A percentile compares a stretch with the other conserved stretches of the same genome.
Conservation (phyloP, 768 basidiomycete genomes). For the Russula lepida region DNA sequence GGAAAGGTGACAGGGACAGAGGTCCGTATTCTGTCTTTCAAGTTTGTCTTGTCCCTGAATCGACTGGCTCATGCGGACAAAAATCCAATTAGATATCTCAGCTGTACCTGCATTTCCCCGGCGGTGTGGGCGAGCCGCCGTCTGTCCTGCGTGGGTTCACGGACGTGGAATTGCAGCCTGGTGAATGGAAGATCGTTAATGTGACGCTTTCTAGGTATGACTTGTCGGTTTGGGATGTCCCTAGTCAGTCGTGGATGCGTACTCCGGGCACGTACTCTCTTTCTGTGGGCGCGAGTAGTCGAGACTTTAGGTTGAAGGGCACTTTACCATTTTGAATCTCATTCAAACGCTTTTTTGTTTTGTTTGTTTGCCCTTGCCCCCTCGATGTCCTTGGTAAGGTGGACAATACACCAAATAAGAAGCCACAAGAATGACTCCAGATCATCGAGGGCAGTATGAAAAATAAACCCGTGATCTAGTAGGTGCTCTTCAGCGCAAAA, state of each 20-base stretch:
- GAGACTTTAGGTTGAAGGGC: slow-evolving; percentile 10
- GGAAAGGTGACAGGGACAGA: slow-evolving; percentile 59
- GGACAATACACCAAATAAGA: no score
- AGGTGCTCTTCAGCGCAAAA: no score
- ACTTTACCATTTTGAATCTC: background rate
- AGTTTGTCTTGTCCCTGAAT: background rate
- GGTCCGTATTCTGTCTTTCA: slow-evolving; percentile 28
- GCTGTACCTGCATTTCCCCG: slow-evolving; percentile 63
- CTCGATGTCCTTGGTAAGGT: no score
- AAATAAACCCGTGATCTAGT: no score
- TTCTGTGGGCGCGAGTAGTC: slow-evolving; percentile 25
- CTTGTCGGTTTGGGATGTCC: slow-evolving; percentile 30
- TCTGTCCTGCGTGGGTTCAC: slow-evolving; percentile 39
- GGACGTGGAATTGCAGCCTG: slow-evolving; percentile 21
- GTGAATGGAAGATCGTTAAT: slow-evolving; percentile 17
- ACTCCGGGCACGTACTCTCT: slow-evolving; percentile 27
- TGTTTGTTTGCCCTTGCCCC: no score
- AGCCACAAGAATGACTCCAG: no score
- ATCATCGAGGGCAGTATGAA: no score
- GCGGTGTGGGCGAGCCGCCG: slow-evolving; percentile 59
- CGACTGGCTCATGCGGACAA: background rate
- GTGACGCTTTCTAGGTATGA: slow-evolving; percentile 23
- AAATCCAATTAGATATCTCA: slow-evolving; percentile 48
- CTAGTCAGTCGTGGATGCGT: slow-evolving; percentile 29
- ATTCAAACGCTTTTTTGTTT: no score